These are phyloP conservation scores for Chrysopogon serrulatus DNA, from an alignment of 176 grass and related monocot species.

Conservation along the genomic window DNA sequence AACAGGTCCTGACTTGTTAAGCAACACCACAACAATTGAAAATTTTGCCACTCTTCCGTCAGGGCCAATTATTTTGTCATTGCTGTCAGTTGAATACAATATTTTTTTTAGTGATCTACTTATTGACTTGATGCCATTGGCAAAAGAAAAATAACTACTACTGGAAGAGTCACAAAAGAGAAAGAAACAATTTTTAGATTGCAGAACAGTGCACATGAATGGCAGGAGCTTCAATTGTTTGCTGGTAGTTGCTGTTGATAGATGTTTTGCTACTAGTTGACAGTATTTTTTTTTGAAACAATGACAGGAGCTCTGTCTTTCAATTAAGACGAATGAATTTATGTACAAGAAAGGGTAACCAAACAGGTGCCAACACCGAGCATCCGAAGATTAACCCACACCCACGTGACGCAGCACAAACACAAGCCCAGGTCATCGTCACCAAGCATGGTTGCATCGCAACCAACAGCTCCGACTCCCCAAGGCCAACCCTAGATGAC, in stretches of 20 bases:
- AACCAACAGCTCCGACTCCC: too few relatives aligned
- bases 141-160: neutral
- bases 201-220: neutral
- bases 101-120: neutral
- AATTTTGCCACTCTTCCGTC: neutral
- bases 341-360: too few relatives aligned
- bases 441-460: too few relatives aligned
- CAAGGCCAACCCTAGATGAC: too few relatives aligned
- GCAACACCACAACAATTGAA: neutral
- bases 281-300: too few relatives aligned
- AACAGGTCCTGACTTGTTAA: neutral
- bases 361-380: too few relatives aligned
- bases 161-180: neutral
- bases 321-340: too few relatives aligned
- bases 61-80: neutral
- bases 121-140: neutral
- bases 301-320: too few relatives aligned
- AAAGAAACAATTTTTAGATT: neutral
- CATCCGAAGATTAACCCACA: too few relatives aligned
- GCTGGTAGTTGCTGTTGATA: neutral
- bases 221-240: neutral
- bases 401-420: too few relatives aligned
- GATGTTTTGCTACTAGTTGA: slow-evolving; percentile 13
- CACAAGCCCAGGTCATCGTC: too few relatives aligned
- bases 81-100: neutral